Conservation (phyloP, 2,329 filamentous ascomycete species). For the Clonostachys rhizophaga region DNA sequence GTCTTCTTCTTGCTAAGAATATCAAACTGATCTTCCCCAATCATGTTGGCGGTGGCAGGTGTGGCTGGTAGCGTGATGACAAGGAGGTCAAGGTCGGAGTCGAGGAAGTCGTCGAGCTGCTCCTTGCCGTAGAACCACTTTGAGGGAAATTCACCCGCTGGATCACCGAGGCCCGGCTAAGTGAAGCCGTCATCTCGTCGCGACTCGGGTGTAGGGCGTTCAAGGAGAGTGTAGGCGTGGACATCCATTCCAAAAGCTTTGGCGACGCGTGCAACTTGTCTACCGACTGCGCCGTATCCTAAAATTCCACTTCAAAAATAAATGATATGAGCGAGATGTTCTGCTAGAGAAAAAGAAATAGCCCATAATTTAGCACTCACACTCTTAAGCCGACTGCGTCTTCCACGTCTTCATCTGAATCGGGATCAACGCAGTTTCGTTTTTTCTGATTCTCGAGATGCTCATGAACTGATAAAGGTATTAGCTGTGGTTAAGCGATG, state of each 20-base stretch:
- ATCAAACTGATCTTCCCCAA: constrained; percentile 45
- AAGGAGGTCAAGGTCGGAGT: constrained; percentile 44
- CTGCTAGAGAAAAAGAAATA: background rate
- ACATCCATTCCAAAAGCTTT: constrained; percentile 68
- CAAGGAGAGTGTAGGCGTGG: constrained; percentile 69
- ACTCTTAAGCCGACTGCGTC: constrained; percentile 43
- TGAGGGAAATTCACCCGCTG: constrained; percentile 39
- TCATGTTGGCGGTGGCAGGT: constrained; percentile 36
- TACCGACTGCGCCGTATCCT: constrained; percentile 49
- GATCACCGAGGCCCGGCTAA: constrained; percentile 59
- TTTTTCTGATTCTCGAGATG: constrained; percentile 37
- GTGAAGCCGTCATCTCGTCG: constrained; percentile 61
- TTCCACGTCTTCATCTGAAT: constrained; percentile 19
- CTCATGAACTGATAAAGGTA: constrained; percentile 25
- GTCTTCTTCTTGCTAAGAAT: constrained; percentile 40
- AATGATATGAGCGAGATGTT: background rate
- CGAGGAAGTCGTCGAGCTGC: constrained; percentile 44
- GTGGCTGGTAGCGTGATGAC: constrained; percentile 49
- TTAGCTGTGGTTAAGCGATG: constrained; percentile 8
- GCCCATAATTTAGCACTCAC: constrained; percentile 23
- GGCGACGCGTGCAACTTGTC: constrained; percentile 50
- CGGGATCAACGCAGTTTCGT: constrained; percentile 32
- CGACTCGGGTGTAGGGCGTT: constrained; percentile 60
- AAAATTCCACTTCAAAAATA: constrained; percentile 36
- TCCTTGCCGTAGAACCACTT: constrained; percentile 46